phyloP scores from a whole-genome alignment of 129 eudicot genomes.

The Tagetes patula region DNA sequence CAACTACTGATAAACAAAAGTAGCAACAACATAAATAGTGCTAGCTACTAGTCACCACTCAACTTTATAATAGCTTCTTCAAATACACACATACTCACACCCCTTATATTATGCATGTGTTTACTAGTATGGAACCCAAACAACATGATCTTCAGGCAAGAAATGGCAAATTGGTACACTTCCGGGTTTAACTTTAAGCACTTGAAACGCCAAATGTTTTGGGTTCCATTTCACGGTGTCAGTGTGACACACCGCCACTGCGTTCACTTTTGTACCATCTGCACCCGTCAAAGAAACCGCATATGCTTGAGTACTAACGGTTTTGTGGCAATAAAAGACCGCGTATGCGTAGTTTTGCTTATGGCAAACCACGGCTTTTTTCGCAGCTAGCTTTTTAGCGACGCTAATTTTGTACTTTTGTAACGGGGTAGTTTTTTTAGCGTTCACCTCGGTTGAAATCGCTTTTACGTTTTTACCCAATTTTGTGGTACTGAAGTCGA shows the following conservation, averaged over 20 bases:
- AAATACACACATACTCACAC: conserved; percentile 23
- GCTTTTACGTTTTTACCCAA: conserved; percentile 54
- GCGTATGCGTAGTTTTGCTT: conserved; percentile 60
- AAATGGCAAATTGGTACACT: conserved; percentile 69
- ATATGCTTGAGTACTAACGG: conserved; percentile 38
- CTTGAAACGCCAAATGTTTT: conserved; percentile 63
- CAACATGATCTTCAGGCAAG: conserved; percentile 71
- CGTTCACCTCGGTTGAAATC: conserved; percentile 40
- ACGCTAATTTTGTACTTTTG: conserved; percentile 40
- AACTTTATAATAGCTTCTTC: conserved; percentile 14
- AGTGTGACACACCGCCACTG: conserved; percentile 40
- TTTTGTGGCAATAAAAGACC: conserved; percentile 65
- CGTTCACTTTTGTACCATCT: conserved; percentile 27
- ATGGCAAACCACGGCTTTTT: conserved; percentile 55
- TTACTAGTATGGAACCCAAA: conserved; percentile 58
- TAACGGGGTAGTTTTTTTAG: conserved; percentile 17
- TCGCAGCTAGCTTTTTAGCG: conserved; percentile 32
- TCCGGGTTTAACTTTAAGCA: conserved; percentile 73
- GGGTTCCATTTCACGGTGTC: conserved; percentile 58
- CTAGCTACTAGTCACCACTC: conserved; percentile 7
- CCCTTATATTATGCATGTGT: background rate
- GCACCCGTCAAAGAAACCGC: conserved; percentile 34
- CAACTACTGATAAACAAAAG: background rate
- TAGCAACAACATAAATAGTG: background rate
- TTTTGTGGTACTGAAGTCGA: conserved; percentile 48